Evolutionary conservation across 257 asterid species (phyloP), one percentile per base, ranked within the genome.

Genomic region (Przewalskia tangutica): DNA sequence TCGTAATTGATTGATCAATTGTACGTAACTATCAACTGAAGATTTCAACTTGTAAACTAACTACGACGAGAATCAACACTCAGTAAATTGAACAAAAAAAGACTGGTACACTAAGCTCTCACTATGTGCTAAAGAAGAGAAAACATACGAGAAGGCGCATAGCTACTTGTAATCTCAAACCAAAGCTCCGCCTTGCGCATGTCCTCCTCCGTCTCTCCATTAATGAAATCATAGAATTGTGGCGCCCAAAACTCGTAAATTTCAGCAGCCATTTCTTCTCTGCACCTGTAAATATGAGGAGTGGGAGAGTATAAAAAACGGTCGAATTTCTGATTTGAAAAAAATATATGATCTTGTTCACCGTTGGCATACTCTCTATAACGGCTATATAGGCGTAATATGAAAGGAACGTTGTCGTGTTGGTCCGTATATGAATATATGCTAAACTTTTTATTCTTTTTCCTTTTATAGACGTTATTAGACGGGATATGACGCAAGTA

Each of bases 101-200:
- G n/a, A n/a, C n/a, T n/a, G n/a, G n/a, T n/a, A n/a, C n/a, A n/a
- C n/a, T n/a, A n/a, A n/a, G n/a, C n/a, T n/a, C n/a, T n/a, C n/a
- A n/a, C n/a, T n/a, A n/a, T n/a, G n/a, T n/a, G n/a, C n/a, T n/a
- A n/a, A 20, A 8, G 8, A 59, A 55, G 75, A 48, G 5, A 16
- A 68, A 23, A 85, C 99, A 73, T 88, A 96, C 99, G 98, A 59
- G 99, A 96, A 83, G 98, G 99, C 58, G 98, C 97, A 70, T 96
- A 88, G 59, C 92, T 65, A 42, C 79, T 84, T 17, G 88, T 84
- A 11, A 80, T 82, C 44, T 91, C 93, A 79, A 96, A 96, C 99
- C 99, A 96, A 80, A 91, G 91, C 89, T 94, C 99, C 9, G 99
- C 97, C 83, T 81, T 85, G 0, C 87, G 89, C 53, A 83, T 88